Conservation (phyloP, 805 yeast genomes). For the Sugiyamaella floridensis region DNA sequence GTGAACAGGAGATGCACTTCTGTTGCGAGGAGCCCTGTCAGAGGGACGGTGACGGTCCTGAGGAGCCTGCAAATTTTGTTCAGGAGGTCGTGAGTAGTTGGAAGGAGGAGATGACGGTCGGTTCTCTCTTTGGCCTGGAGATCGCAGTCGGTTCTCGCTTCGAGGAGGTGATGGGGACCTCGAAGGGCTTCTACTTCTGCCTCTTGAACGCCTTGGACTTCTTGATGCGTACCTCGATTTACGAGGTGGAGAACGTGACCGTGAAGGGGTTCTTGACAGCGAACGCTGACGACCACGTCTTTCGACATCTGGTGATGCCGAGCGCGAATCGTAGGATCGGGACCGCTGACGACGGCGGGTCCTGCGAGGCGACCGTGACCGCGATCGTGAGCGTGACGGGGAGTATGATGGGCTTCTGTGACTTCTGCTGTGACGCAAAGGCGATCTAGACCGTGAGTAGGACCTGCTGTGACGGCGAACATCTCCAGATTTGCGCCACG, state of each 20-base stretch:
- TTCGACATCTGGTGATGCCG: too few species aligned
- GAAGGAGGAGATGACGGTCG: not conserved
- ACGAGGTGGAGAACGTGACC: too few species aligned
- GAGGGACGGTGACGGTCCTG: too few species aligned
- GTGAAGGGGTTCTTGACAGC: too few species aligned
- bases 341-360: not conserved
- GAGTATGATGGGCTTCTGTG: not conserved
- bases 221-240: too few species aligned
- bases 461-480: not conserved
- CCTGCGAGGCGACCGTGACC: not conserved
- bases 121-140: not conserved
- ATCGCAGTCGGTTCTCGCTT: too few species aligned
- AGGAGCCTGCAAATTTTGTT: too few species aligned
- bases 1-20: too few species aligned
- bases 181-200: not conserved
- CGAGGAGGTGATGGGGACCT: not conserved
- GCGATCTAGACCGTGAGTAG: not conserved
- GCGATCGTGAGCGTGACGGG: not conserved
- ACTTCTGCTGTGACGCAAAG: not conserved
- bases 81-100: too few species aligned
- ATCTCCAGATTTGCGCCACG: not conserved
- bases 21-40: too few species aligned
- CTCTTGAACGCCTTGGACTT: not conserved
- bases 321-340: not conserved
- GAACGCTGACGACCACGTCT: too few species aligned